These are phyloP conservation scores for Dianthus caryophyllus DNA, from an alignment of 148 eudicot genomes.

Conservation along the genomic window DNA sequence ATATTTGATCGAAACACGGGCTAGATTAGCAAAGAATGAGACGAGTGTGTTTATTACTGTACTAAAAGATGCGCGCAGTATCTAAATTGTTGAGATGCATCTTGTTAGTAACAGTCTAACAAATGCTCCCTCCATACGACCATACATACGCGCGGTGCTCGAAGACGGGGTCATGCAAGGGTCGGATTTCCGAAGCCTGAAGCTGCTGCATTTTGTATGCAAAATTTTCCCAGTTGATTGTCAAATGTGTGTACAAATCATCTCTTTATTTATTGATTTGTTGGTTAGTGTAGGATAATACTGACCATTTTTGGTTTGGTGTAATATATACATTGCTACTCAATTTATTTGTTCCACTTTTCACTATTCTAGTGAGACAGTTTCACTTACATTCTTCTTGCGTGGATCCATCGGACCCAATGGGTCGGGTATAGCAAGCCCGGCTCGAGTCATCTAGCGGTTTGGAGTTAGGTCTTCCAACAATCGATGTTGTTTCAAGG, in stretches of 20 bases:
- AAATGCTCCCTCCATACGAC: background rate
- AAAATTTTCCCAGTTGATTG: background rate
- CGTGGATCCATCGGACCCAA: too few relatives aligned
- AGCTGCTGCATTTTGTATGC: background rate
- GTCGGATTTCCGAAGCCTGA: too few relatives aligned
- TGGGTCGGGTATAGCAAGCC: too few relatives aligned
- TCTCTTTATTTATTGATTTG: conserved; percentile 10
- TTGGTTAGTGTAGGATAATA: conserved; percentile 3
- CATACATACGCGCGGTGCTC: background rate
- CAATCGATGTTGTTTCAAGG: too few relatives aligned
- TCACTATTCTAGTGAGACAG: too few relatives aligned
- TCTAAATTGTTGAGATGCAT: conserved; percentile 1
- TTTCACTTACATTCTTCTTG: too few relatives aligned
- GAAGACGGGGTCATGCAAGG: background rate
- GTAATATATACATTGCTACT: background rate
- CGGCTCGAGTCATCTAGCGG: too few relatives aligned
- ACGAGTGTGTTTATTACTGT: background rate
- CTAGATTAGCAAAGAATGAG: conserved; percentile 10
- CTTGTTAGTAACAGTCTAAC: background rate
- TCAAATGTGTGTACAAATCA: conserved; percentile 8
- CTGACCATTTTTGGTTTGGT: background rate
- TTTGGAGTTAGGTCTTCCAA: too few relatives aligned
- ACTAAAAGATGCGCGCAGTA: too few relatives aligned
- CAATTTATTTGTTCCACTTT: too few relatives aligned
- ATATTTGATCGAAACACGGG: background rate